Base-by-base conservation (phyloP, 441 rosid species). In the Pelargonium australe region DNA sequence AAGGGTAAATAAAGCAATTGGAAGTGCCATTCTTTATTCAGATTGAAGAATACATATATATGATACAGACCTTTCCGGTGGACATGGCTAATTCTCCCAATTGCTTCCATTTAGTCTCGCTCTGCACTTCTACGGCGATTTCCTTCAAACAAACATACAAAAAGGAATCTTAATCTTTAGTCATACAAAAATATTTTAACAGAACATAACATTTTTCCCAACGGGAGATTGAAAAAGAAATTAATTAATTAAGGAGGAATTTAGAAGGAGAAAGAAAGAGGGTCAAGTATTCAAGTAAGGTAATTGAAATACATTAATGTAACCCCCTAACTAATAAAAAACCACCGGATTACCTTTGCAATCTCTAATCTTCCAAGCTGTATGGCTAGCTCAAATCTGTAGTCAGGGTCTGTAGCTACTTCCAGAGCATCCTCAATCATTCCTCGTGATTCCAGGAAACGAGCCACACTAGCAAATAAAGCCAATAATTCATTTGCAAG, bases 11-110 rank as follows among this genome's bases (percentile, higher is more conserved):
- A 41, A 41, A 41, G 45, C 34, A 28, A 28, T 28, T 28, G 34
- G 34, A 28, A 28, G 34, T 28, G 34, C 2, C 34, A 28, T 28
- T 28, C 2, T 28, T 28, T 28, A 28, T 28, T 28, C 34, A 28
- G 34, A 28, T 28, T 1, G 4, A 28, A 28, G 34, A 28, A 28
- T 2, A 28, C 57, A 49, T 11, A 13, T 49, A 49, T 43, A 13
- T 49, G 57, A 49, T 49, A 49, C 57, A 49, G 16, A 92, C 99
- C 97, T 90, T 90, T 80, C 99, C 99, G 70, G 82, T 78, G 68
- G 99, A 95, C 97, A 95, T 87, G 45, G 98, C 95, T 74, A 95
- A 80, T 79, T 95, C 94, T 76, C 99, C 99, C 75, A 95, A 82
- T 79, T 89, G 99, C 85, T 91, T 91, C 99, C 99, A 95, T 75